phyloP scores from a whole-genome alignment of 139 green algal species.

The Nannochloris sp. region DNA sequence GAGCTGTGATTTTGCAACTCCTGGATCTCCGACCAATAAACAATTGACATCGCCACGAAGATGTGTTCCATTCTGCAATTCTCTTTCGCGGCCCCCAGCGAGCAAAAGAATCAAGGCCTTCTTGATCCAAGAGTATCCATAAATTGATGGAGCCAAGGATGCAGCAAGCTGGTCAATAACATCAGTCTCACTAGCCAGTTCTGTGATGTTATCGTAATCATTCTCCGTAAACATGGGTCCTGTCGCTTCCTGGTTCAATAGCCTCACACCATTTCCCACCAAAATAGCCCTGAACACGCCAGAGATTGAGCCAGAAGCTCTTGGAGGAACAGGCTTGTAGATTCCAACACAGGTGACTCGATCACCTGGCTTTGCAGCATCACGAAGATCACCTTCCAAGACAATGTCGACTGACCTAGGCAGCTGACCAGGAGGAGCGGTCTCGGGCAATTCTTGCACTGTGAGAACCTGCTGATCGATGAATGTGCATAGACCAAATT shows the following conservation, averaged over 20 bases:
- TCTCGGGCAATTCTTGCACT: conserved; percentile 97
- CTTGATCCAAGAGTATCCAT: conserved; percentile 88
- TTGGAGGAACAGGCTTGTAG: conserved; percentile 76
- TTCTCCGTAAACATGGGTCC: conserved; percentile 19
- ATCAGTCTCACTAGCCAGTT: conserved; percentile 36
- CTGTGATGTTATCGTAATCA: conserved; percentile 40
- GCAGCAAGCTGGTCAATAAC: conserved; percentile 71
- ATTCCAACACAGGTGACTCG: conserved; percentile 80
- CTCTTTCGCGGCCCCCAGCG: conserved; percentile 53
- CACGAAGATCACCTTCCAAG: conserved; percentile 64
- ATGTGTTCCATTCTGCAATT: conserved; percentile 68
- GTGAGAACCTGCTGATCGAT: conserved; percentile 77
- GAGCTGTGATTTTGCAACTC: conserved; percentile 74
- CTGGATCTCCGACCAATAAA: conserved; percentile 67
- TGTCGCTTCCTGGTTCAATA: conserved; percentile 35
- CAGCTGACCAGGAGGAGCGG: conserved; percentile 87
- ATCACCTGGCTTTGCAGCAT: conserved; percentile 91
- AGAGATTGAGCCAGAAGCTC: conserved; percentile 36
- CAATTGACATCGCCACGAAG: conserved; percentile 97
- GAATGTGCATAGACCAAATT: conserved; percentile 93
- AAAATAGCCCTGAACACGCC: conserved; percentile 49
- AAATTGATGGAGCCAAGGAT: conserved; percentile 93
- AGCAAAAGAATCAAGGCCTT: conserved; percentile 69
- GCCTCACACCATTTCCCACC: conserved; percentile 46
- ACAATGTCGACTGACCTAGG: conserved; percentile 54